Evolutionary conservation across 2,329 filamentous ascomycete species (phyloP), one percentile per base, ranked within the genome.

Genomic region (Keithomyces neogunnii): DNA sequence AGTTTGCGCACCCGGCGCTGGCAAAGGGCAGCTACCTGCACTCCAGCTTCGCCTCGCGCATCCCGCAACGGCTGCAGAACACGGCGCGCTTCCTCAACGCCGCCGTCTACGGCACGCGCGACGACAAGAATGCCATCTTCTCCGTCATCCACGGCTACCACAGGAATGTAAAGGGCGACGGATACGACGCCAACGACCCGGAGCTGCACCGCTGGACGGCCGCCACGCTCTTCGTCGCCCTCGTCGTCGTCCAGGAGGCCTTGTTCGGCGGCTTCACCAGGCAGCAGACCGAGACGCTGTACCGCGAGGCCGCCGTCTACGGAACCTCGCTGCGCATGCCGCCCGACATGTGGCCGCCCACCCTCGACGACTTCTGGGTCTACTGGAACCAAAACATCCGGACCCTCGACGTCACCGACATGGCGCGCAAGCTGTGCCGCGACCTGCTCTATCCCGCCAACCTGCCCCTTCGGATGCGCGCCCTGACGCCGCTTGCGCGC

Each of bases 61-160:
- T 66, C 1, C 50, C 63, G 10, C 64, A 69, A 51, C 63, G 67
- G 10, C 66, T 71, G 4, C 61, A 63, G 9, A 68, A 66, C 0
- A 70, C 66, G 11, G 66, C 69, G 60, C 66, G 66, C 19, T 72
- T 66, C 54, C 57, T 71, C 38, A 70, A 70, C 54, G 67, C 65
- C 51, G 69, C 69, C 58, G 57, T 63, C 4, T 69, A 63, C 53
- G 69, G 67, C 11, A 66, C 63, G 0, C 51, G 55, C 1, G 51
- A 56, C 0, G 66, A 72, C 40, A 67, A 66, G 48, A 55, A 58
- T 30, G 55, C 60, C n/a, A 61, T 71, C 45, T 63, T 68, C 50
- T 59, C 65, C 46, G 62, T 69, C 55, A 63, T 70, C 6, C 64
- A 70, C 51, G 55, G 57, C 10, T 66, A 64, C 8, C 67, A 71